Evolutionary conservation across 108 stramenopile species (phyloP).

Genomic region (Conticribra weissflogii): DNA sequence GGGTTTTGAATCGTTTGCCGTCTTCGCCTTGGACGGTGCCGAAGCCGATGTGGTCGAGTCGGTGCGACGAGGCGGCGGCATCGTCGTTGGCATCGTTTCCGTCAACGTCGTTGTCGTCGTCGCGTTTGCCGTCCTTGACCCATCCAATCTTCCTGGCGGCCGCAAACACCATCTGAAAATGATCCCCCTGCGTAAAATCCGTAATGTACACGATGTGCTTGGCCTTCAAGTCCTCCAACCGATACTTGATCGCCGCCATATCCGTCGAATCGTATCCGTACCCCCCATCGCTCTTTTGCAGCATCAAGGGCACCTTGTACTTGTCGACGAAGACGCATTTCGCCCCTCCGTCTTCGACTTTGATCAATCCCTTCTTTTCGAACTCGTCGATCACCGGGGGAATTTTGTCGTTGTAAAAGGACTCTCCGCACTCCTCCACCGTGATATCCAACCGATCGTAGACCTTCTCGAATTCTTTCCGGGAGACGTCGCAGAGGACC

Average conservation of each 20-base stretch:
- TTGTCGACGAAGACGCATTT: slow-evolving; percentile 91
- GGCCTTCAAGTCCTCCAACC: slow-evolving; percentile 77
- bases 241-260: slow-evolving; percentile 98
- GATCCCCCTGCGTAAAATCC: slow-evolving; percentile 96
- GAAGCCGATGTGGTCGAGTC: slow-evolving; percentile 97
- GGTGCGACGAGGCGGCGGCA: slow-evolving; percentile 59
- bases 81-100: too few relatives aligned
- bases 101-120: too few relatives aligned
- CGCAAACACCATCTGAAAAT: slow-evolving; percentile 95
- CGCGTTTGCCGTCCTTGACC: too few relatives aligned
- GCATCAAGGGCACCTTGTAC: slow-evolving; percentile 92
- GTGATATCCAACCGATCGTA: slow-evolving; percentile 95
- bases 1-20: slow-evolving; percentile 98
- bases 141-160: slow-evolving; percentile 94
- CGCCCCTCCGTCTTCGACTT: slow-evolving; percentile 90
- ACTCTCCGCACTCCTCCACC: slow-evolving; percentile 95
- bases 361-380: slow-evolving; percentile 62
- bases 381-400: slow-evolving; percentile 94
- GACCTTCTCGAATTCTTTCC: slow-evolving; percentile 96
- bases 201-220: slow-evolving; percentile 95
- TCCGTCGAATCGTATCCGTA: slow-evolving; percentile 99
- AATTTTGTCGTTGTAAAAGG: slow-evolving; percentile 99
- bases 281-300: slow-evolving; percentile 98
- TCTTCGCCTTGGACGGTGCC: slow-evolving; percentile 98
- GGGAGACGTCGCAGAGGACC: slow-evolving; percentile 92